Percentiles rank a stretch among this genome's conserved stretches.
phyloP scores from a whole-genome alignment of 352 stramenopile species.

The Globisporangium rhizosaccharum region DNA sequence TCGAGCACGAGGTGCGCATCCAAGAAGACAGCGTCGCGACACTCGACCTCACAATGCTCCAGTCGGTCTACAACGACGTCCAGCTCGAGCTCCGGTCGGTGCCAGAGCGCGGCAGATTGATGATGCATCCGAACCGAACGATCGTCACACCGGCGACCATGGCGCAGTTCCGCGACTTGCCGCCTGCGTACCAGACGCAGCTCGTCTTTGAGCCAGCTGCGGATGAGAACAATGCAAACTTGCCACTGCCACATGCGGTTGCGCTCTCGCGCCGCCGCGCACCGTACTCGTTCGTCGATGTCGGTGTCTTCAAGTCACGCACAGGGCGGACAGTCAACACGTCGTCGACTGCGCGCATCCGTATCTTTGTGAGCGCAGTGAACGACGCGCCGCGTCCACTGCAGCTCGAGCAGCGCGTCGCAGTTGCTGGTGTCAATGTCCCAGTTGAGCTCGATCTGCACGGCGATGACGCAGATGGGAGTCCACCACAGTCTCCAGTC shows the following conservation, averaged over 20 bases:
- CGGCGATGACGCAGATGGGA: slow-evolving; percentile 36
- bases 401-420: slow-evolving; percentile 17
- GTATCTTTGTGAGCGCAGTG: slow-evolving; percentile 50
- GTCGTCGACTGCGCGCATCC: slow-evolving; percentile 21
- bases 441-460: slow-evolving; percentile 30
- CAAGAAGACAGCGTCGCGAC: slow-evolving; percentile 36
- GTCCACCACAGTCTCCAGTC: background rate
- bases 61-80: slow-evolving; percentile 61
- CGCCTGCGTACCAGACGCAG: slow-evolving; percentile 37
- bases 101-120: slow-evolving; percentile 44
- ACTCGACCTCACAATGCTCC: slow-evolving; percentile 48
- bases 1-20: slow-evolving; percentile 27
- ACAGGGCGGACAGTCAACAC: slow-evolving; percentile 19
- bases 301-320: slow-evolving; percentile 26
- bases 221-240: slow-evolving; percentile 43
- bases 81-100: slow-evolving; percentile 39
- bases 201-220: slow-evolving; percentile 45
- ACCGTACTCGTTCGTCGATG: slow-evolving; percentile 30
- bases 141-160: slow-evolving; percentile 31
- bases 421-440: slow-evolving; percentile 9
- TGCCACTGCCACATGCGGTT: slow-evolving; percentile 28
- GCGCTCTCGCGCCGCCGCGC: slow-evolving; percentile 27
- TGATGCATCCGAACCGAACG: slow-evolving; percentile 43
- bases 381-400: slow-evolving; percentile 35
- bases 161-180: slow-evolving; percentile 33